Evolutionary conservation across 352 stramenopile species (phyloP).

Genomic region (Phytophthora pistaciae): DNA sequence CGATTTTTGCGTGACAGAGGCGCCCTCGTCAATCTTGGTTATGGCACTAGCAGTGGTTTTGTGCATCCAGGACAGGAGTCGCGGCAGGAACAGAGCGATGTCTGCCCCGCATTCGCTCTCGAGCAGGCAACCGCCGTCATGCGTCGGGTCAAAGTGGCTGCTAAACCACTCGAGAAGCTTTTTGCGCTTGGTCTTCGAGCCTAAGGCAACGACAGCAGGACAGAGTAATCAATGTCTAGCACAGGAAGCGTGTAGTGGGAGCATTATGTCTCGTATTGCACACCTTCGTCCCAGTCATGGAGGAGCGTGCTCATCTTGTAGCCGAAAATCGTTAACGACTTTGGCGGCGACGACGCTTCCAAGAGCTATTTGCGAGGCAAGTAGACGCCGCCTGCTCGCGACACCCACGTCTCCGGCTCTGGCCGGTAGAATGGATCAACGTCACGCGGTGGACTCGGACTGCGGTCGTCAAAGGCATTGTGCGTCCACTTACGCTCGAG

Average conservation of each 20-base stretch:
- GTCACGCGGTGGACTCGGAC: conserved; percentile 72
- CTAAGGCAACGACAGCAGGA: conserved; percentile 25
- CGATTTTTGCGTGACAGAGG: background rate
- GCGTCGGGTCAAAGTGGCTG: conserved; percentile 31
- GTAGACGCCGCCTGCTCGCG: conserved; percentile 82
- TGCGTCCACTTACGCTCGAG: conserved; percentile 70
- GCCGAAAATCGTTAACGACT: background rate
- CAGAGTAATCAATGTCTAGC: background rate
- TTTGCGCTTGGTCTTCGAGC: conserved; percentile 57
- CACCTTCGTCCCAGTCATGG: conserved; percentile 80
- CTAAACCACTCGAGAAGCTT: conserved; percentile 66
- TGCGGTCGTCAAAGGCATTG: conserved; percentile 76
- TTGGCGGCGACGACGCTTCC: conserved; percentile 18
- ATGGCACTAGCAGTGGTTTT: conserved; percentile 36
- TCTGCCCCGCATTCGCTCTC: conserved; percentile 56
- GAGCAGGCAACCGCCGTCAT: conserved; percentile 33
- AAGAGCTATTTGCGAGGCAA: conserved; percentile 55
- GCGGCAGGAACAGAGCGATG: conserved; percentile 64
- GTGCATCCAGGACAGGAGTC: conserved; percentile 77
- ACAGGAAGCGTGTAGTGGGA: background rate
- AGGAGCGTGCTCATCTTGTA: conserved; percentile 50
- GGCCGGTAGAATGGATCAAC: conserved; percentile 74
- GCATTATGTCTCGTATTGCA: conserved; percentile 3
- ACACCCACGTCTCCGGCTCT: conserved; percentile 78
- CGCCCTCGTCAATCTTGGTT: conserved; percentile 14